Percentiles rank a stretch among this genome's conserved stretches.
Evolutionary conservation across 257 asterid genomes (phyloP).

Genomic region (Plantago major): DNA sequence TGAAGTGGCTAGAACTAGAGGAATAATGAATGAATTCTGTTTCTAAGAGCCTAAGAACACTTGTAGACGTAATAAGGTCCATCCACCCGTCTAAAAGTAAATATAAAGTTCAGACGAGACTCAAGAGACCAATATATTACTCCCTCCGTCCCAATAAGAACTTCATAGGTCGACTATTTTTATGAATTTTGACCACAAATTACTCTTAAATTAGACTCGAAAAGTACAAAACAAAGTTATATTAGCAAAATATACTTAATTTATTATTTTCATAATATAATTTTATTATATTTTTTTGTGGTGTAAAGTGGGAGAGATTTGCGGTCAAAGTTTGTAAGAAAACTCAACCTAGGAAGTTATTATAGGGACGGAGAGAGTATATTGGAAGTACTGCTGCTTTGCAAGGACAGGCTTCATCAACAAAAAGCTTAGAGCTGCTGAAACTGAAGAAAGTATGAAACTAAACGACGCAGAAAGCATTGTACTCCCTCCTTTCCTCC

Average conservation of each 20-base stretch:
- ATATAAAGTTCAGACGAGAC: background rate
- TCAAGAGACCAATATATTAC: background rate
- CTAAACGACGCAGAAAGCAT: no score
- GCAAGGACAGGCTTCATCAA: background rate
- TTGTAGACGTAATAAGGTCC: background rate
- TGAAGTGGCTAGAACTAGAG: constrained; percentile 9
- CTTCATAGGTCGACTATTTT: no score
- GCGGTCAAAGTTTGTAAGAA: no score
- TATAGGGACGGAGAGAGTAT: no score
- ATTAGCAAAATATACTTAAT: no score
- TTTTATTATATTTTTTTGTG: background rate
- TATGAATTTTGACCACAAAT: no score
- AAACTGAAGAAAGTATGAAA: background rate
- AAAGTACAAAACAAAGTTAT: no score
- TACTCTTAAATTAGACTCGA: no score
- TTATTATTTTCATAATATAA: no score
- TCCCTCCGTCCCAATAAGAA: background rate
- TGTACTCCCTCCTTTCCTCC: no score
- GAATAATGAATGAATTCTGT: background rate
- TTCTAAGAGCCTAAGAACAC: background rate
- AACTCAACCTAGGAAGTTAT: no score
- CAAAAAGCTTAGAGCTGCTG: background rate
- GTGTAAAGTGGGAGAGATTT: background rate
- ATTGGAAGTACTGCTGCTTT: background rate
- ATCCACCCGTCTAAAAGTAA: no score